Evolutionary conservation across 495 filamentous ascomycete genomes (phyloP).

Genomic region (Podospora pseudoanserina): DNA sequence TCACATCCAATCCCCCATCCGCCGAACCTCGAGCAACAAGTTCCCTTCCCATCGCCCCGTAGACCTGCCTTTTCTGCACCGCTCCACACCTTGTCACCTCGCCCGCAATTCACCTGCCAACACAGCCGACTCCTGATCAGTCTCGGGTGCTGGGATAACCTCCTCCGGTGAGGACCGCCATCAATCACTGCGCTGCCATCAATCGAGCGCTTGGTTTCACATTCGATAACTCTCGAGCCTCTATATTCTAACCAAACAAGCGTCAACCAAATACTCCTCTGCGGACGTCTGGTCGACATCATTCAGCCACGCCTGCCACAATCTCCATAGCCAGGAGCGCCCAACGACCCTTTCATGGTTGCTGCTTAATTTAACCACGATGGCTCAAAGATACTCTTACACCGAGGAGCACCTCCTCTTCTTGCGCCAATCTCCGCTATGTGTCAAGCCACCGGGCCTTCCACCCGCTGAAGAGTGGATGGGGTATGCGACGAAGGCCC

Average conservation of each 20-base stretch:
- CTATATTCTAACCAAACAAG: not conserved
- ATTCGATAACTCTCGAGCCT: not conserved
- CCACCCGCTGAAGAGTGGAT: conserved; percentile 97
- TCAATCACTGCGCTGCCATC: not conserved
- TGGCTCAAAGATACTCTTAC: conserved; percentile 59
- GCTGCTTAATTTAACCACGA: conserved; percentile 32
- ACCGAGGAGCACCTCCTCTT: conserved; percentile 68
- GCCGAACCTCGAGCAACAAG: not conserved
- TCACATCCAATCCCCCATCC: not conserved
- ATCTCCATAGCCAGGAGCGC: not conserved
- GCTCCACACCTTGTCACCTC: not conserved
- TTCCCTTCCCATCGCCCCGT: not conserved
- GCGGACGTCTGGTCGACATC: not conserved
- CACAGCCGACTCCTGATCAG: not conserved
- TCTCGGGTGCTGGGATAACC: not conserved
- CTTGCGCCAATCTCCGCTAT: conserved; percentile 79
- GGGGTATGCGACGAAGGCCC: conserved; percentile 56
- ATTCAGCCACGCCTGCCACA: not conserved
- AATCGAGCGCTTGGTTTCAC: not conserved
- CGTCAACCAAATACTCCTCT: not conserved
- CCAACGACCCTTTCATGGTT: conserved; percentile 18
- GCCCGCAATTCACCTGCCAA: not conserved
- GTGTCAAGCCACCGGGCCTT: conserved; percentile 72
- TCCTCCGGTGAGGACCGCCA: not conserved
- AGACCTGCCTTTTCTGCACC: not conserved